phyloP scores from a whole-genome alignment of 768 basidiomycete species.

The Calocybe indica region DNA sequence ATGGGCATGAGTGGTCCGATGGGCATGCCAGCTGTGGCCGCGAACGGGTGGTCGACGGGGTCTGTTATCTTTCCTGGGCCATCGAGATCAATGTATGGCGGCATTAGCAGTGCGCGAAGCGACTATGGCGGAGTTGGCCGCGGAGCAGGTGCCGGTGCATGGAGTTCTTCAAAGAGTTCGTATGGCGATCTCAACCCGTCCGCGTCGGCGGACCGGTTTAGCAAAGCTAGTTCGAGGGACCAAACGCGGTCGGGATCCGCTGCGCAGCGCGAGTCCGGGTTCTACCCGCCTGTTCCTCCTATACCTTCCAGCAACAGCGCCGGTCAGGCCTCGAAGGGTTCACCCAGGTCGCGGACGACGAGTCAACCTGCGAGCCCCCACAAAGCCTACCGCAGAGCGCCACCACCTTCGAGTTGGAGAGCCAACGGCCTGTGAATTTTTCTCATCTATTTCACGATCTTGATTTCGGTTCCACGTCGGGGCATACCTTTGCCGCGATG shows the following conservation, averaged over 20 bases:
- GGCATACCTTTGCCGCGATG: neutral
- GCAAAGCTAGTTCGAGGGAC: slow-evolving; percentile 11
- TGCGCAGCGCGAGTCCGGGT: slow-evolving; percentile 30
- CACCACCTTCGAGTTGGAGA: slow-evolving; percentile 65
- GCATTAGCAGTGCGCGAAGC: slow-evolving; percentile 48
- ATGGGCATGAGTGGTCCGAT: slow-evolving; percentile 22
- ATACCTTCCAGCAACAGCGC: slow-evolving; percentile 21
- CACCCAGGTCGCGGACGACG: slow-evolving; percentile 31
- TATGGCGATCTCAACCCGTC: slow-evolving; percentile 63
- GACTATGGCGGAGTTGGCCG: slow-evolving; percentile 47
- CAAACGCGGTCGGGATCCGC: slow-evolving; percentile 6
- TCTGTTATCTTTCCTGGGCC: slow-evolving; percentile 46
- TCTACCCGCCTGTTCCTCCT: slow-evolving; percentile 36
- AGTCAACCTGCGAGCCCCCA: slow-evolving; percentile 38
- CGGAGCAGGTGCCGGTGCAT: slow-evolving; percentile 36
- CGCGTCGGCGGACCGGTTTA: slow-evolving; percentile 18
- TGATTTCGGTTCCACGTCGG: slow-evolving; percentile 3
- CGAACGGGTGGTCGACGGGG: slow-evolving; percentile 36
- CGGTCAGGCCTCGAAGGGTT: slow-evolving; percentile 7
- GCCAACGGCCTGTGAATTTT: slow-evolving; percentile 19
- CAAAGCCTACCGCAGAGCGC: slow-evolving; percentile 23
- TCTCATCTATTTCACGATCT: slow-evolving; percentile 5
- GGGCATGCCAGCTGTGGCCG: no score
- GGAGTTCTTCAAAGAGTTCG: slow-evolving; percentile 55
- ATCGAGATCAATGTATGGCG: slow-evolving; percentile 54